Conservation (phyloP, 2,329 filamentous ascomycete genomes). For the Clonostachys byssicola region DNA sequence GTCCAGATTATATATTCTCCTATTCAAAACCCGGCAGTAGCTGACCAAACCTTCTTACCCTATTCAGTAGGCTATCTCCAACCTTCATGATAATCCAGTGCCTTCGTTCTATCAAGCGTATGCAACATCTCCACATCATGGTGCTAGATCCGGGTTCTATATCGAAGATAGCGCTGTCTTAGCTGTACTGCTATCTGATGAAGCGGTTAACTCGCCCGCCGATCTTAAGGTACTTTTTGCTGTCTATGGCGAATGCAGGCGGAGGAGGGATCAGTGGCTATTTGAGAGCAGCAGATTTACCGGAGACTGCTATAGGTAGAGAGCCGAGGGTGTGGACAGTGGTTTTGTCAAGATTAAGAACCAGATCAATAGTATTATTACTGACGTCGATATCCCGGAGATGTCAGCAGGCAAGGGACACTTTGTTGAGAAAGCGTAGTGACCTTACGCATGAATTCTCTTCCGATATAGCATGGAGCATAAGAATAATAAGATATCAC, state of each 20-base stretch:
- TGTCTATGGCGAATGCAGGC: slow-evolving; percentile 42
- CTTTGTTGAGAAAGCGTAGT: too few relatives aligned
- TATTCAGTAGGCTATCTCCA: slow-evolving; percentile 38
- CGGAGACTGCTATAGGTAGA: slow-evolving; percentile 37
- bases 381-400: too few relatives aligned
- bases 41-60: slow-evolving; percentile 2
- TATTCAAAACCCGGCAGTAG: background rate
- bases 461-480: too few relatives aligned
- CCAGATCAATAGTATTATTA: too few relatives aligned
- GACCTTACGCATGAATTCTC: too few relatives aligned
- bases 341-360: too few relatives aligned
- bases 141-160: slow-evolving; percentile 53
- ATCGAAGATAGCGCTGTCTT: slow-evolving; percentile 46
- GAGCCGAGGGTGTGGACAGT: too few relatives aligned
- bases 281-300: slow-evolving; percentile 42
- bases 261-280: slow-evolving; percentile 42
- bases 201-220: slow-evolving; percentile 16
- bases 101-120: slow-evolving; percentile 46
- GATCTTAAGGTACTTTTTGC: slow-evolving; percentile 39
- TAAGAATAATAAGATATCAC: too few relatives aligned
- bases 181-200: slow-evolving; percentile 38
- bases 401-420: too few relatives aligned
- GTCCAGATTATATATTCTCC: background rate
- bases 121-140: slow-evolving; percentile 56
- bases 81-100: slow-evolving; percentile 35